Base-by-base conservation (phyloP, 2,329 filamentous ascomycete genomes). In the Sphaerulina musiva region DNA sequence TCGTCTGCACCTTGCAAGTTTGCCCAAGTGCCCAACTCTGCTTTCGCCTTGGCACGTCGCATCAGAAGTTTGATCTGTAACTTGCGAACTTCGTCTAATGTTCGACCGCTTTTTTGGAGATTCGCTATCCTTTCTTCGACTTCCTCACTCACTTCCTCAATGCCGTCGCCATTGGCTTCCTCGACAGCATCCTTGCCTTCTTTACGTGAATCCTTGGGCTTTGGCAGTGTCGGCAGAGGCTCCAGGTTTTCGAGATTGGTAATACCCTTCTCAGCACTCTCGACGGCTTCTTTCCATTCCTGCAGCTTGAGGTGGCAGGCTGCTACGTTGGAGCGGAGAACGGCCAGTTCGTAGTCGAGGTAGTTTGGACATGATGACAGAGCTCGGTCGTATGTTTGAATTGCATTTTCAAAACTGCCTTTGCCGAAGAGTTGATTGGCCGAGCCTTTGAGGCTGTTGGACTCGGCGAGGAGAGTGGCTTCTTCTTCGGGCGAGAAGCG, bases 311-410 rank as follows among this genome's bases (percentile, higher is more conserved):
- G 70, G 64, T 95, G 83, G 68, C 90, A 95, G 8, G 91, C 92
- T 1, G 92, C 81, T 61, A 96, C 85, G 74, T 97, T 97, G 68
- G 87, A 90, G 55, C 85, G 83, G 5, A 97, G 77, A 8, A 97
- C 88, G 26, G 91, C 89, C 58, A 92, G 78, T 63, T 95, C 89
- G 73, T 89, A 95, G 68, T 92, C 84, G 26, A 95, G 80, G 68
- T 95, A 95, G 60, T 82, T 84, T 1, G 92, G 92, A 65, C 89
- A 91, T 6, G 84, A 80, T 10, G 82, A 78, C 2, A 95, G 77
- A 20, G 93, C 91, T 61, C 86, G 82, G 65, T 90, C 85, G 73
- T 97, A 97, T 57, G 81, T 85, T 61, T 84, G 80, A 58, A 97
- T 85, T 40, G 92, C 92, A 58, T 85, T 83, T 53, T 85, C 80